phyloP scores from a whole-genome alignment of 2,329 filamentous ascomycete genomes.

The Calonectria naviculata region DNA sequence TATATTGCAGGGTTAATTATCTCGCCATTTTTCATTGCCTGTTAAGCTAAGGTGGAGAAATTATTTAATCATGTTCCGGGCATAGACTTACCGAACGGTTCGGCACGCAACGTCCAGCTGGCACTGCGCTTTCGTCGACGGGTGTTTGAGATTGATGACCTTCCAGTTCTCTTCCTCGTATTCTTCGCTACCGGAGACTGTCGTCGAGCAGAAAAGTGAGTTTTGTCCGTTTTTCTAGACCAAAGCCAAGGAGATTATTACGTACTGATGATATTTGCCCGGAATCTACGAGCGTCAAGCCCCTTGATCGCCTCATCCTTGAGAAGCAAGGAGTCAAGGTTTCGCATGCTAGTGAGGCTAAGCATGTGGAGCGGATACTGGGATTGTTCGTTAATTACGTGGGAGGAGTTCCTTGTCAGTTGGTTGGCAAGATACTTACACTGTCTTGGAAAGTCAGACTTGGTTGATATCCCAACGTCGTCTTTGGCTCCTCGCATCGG shows the following conservation, averaged over 20 bases:
- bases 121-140: constrained; percentile 32
- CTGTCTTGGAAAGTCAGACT: constrained; percentile 77
- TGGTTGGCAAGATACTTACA: constrained; percentile 55
- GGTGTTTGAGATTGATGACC: constrained; percentile 62
- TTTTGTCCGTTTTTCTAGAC: neutral
- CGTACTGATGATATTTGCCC: constrained; percentile 76
- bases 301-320: constrained; percentile 59
- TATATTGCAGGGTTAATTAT: constrained; percentile 10
- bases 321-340: constrained; percentile 67
- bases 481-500: constrained; percentile 67
- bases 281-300: constrained; percentile 73
- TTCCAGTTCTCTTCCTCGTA: constrained; percentile 81
- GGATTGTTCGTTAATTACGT: constrained; percentile 15
- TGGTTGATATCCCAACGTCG: constrained; percentile 71
- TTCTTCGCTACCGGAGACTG: constrained; percentile 70
- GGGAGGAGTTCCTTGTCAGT: neutral
- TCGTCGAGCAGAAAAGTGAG: constrained; percentile 2
- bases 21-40: neutral
- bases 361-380: constrained; percentile 78
- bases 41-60: neutral
- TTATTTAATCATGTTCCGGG: constrained; percentile 4
- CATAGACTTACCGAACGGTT: constrained; percentile 65
- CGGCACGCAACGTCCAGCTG: constrained; percentile 70
- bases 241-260: neutral
- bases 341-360: constrained; percentile 71